These are phyloP conservation scores for Teratosphaeria gauchensis DNA, from an alignment of 2,329 filamentous ascomycete species.

Conservation along the genomic window DNA sequence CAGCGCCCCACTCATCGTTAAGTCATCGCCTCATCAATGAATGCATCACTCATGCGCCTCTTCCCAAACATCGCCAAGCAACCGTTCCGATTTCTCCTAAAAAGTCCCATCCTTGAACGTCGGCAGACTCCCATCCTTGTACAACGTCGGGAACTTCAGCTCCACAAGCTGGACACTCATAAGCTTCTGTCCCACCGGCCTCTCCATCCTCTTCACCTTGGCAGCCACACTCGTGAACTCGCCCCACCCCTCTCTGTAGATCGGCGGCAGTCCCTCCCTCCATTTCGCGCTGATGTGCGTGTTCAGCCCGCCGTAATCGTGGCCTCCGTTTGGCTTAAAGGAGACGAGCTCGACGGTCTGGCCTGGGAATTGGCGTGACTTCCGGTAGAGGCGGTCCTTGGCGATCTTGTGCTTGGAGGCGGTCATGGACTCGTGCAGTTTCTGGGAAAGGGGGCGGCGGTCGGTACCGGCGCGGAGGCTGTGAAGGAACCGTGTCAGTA, in stretches of 20 bases:
- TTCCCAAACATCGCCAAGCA: background rate
- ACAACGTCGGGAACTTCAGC: background rate
- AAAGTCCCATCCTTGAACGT: background rate
- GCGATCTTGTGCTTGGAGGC: background rate
- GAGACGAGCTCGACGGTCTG: background rate
- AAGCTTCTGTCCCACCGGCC: background rate
- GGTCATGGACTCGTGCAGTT: background rate
- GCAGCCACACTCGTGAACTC: background rate
- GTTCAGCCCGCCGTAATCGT: background rate
- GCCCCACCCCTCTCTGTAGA: background rate
- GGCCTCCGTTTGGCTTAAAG: background rate
- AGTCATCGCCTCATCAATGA: background rate
- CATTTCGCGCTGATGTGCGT: background rate
- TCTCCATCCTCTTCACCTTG: background rate
- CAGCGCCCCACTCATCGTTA: background rate
- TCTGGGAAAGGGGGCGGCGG: background rate
- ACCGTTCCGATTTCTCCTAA: background rate
- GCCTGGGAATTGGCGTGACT: background rate
- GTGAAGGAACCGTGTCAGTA: background rate
- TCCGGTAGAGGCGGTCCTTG: background rate
- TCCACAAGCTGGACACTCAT: background rate
- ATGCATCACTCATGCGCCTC: background rate
- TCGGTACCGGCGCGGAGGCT: background rate
- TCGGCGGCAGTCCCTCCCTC: background rate
- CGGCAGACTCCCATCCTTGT: background rate